phyloP scores from a whole-genome alignment of 371 early-diverging fungal species.

The Mortierella sp. region DNA sequence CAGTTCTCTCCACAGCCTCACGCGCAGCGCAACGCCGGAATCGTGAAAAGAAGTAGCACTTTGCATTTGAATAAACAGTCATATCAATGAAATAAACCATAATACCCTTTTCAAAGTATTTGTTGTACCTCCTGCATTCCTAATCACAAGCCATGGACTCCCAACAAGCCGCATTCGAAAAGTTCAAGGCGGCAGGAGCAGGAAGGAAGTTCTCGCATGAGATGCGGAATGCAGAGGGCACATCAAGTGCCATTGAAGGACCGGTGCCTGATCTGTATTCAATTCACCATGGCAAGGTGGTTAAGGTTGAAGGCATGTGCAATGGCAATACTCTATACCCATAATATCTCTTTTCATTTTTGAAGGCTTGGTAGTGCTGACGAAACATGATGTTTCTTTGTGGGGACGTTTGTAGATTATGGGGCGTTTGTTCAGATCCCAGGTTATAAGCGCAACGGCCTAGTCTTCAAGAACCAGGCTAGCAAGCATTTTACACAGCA shows the following conservation, averaged over 20 bases:
- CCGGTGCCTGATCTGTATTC: slow-evolving; percentile 54
- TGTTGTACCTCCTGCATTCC: not conserved
- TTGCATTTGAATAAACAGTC: slow-evolving; percentile 3
- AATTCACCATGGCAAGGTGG: slow-evolving; percentile 49
- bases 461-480: slow-evolving; percentile 44
- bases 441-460: slow-evolving; percentile 41
- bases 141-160: slow-evolving; percentile 35
- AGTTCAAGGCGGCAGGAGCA: slow-evolving; percentile 35
- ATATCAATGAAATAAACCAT: not conserved
- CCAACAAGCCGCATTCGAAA: slow-evolving; percentile 51
- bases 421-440: slow-evolving; percentile 52
- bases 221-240: slow-evolving; percentile 9
- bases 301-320: slow-evolving; percentile 41
- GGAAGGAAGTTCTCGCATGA: slow-evolving; percentile 12
- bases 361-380: not conserved
- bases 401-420: slow-evolving; percentile 18
- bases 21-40: slow-evolving; percentile 53
- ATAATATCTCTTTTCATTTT: not conserved
- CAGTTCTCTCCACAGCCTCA: slow-evolving; percentile 50
- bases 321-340: not conserved
- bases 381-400: not conserved
- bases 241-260: slow-evolving; percentile 14
- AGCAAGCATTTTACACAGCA: slow-evolving; percentile 46
- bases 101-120: not conserved
- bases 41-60: slow-evolving; percentile 27